Base-by-base conservation (phyloP, 176 grass and related monocot genomes). In the Aegilops sharonensis region DNA sequence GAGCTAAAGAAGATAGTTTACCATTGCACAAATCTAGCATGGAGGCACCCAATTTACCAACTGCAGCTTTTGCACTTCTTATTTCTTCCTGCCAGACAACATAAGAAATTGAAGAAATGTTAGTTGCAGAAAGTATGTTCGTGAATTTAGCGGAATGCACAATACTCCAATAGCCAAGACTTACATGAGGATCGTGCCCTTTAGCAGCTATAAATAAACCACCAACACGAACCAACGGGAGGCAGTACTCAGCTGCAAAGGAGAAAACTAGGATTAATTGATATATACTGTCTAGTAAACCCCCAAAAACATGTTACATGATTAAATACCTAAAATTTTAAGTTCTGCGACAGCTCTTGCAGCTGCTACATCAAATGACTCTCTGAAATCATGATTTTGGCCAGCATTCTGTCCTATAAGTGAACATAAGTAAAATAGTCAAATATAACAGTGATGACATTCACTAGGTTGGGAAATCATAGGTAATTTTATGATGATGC, bases 121-220 rank as follows among this genome's bases (percentile, higher is more conserved):
- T 42, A 50, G 62, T 23, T 60, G 18, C 52, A 60, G n/a, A 17
- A 4, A 91, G 4, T 56, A 85, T 45, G 20, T 6, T 50, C 3
- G 25, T 18, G 31, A 15, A 35, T 21, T 64, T 45, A 70, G 65
- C 4, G 0, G 4, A 50, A 32, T 21, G 42, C 9, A 2, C 20
- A 85, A 57, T 87, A 77, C 8, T 62, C 37, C 29, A 80, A 70
- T 17, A 64, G 25, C 15, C 43, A 94, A 40, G 15, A 64, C 75
- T 64, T 72, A 98, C 93, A 81, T 92, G 91, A 82, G 97, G 97
- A 80, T 98, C 70, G 21, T 90, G 84, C 15, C 97, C 97, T 94
- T 98, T 95, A 74, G 97, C 94, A 78, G 94, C 97, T 87, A 98
- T 4, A 35, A 98, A 95, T 83, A 98, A 91, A 77, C 97, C 97